phyloP scores from a whole-genome alignment of 306 rosid genomes.

The Dalbergia cochinchinensis region DNA sequence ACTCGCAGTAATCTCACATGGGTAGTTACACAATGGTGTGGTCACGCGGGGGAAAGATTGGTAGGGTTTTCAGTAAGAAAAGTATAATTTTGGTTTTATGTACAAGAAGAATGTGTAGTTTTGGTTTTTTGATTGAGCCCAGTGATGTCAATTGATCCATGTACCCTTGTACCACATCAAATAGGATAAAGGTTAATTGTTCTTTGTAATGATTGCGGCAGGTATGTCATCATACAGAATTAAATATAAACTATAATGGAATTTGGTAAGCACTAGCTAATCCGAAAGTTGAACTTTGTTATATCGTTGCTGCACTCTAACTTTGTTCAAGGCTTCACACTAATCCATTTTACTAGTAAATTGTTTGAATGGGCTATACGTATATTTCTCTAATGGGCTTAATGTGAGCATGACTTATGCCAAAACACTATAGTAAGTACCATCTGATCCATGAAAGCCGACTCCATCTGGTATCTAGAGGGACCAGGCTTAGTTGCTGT shows the following conservation, averaged over 20 bases:
- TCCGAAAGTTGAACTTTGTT: not conserved
- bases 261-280: not conserved
- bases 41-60: not conserved
- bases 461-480: too few relatives aligned
- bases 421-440: too few relatives aligned
- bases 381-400: not conserved
- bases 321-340: not conserved
- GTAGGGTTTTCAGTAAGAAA: too few relatives aligned
- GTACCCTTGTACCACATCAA: not conserved
- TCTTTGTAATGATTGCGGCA: not conserved
- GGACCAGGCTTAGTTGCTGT: not conserved
- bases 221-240: not conserved
- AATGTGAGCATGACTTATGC: too few relatives aligned
- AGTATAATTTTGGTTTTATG: too few relatives aligned
- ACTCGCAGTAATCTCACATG: too few relatives aligned
- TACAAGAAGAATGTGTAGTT: not conserved
- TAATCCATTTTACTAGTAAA: not conserved
- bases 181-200: not conserved
- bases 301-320: not conserved
- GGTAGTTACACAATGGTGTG: too few relatives aligned
- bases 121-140: not conserved
- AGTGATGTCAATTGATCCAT: not conserved
- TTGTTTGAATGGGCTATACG: conserved; percentile 15
- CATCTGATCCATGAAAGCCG: too few relatives aligned
- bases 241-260: not conserved